Conservation (phyloP, 371 early-diverging fungal genomes). For the Dichotomocladium elegans region DNA sequence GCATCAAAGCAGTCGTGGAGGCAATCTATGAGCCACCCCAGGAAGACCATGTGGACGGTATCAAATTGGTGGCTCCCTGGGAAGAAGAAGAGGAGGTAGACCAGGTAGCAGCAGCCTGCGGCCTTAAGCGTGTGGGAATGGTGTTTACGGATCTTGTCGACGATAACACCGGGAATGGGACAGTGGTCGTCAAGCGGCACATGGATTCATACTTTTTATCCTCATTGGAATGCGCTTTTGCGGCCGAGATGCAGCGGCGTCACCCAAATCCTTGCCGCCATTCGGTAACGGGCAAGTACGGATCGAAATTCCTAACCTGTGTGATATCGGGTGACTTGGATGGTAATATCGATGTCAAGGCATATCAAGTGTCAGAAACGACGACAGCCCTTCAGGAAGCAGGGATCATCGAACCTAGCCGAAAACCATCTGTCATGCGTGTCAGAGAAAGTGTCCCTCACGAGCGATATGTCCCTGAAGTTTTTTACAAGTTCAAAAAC, state of each 20-base stretch:
- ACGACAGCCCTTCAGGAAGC: slow-evolving; percentile 91
- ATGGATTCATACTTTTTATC: slow-evolving; percentile 93
- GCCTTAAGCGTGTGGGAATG: slow-evolving; percentile 87
- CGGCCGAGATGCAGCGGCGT: slow-evolving; percentile 84
- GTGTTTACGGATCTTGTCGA: slow-evolving; percentile 94
- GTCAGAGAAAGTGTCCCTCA: slow-evolving; percentile 73
- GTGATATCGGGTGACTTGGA: slow-evolving; percentile 84
- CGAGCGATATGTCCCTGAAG: slow-evolving; percentile 91
- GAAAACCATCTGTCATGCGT: slow-evolving; percentile 83
- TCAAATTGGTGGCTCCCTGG: slow-evolving; percentile 62
- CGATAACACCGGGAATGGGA: slow-evolving; percentile 79
- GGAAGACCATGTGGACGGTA: slow-evolving; percentile 77
- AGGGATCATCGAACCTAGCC: slow-evolving; percentile 88
- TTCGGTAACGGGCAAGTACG: slow-evolving; percentile 75
- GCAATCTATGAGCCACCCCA: slow-evolving; percentile 96
- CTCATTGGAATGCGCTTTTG: slow-evolving; percentile 88
- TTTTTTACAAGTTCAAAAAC: slow-evolving; percentile 94
- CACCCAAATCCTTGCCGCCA: slow-evolving; percentile 74
- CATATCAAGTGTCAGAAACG: slow-evolving; percentile 93
- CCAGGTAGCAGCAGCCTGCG: slow-evolving; percentile 71
- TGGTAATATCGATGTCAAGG: slow-evolving; percentile 81
- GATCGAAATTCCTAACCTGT: slow-evolving; percentile 92
- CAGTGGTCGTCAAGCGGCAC: slow-evolving; percentile 85
- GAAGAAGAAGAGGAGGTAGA: slow-evolving; percentile 61
- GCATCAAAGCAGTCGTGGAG: slow-evolving; percentile 96